Evolutionary conservation across 2,329 filamentous ascomycete genomes (phyloP).

Genomic region (Venturia oleaginea): DNA sequence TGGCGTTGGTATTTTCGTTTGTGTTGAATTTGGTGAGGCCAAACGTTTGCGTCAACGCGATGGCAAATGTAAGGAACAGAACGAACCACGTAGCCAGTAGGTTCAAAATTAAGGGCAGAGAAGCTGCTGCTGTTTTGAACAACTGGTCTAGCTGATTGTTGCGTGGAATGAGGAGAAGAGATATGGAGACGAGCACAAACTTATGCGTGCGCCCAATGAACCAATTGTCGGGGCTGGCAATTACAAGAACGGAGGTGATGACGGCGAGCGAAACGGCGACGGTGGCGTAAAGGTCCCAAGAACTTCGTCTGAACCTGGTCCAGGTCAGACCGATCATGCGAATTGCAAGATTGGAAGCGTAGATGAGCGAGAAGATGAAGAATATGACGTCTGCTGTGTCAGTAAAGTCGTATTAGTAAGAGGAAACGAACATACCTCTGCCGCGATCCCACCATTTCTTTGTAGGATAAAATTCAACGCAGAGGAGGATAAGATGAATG

Average conservation of each 20-base stretch:
- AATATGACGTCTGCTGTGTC: constrained; percentile 57
- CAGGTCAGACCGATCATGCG: constrained; percentile 84
- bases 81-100: constrained; percentile 95
- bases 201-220: constrained; percentile 82
- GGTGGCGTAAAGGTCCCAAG: constrained; percentile 90
- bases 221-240: constrained; percentile 47
- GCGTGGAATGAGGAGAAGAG: constrained; percentile 82
- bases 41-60: constrained; percentile 91
- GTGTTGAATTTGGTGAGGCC: constrained; percentile 81
- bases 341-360: constrained; percentile 72
- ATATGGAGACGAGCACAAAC: constrained; percentile 82
- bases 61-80: constrained; percentile 90
- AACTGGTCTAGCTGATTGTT: constrained; percentile 97
- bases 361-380: constrained; percentile 70
- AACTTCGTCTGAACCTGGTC: constrained; percentile 82
- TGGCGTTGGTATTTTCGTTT: constrained; percentile 67
- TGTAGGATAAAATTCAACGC: constrained; percentile 78
- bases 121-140: constrained; percentile 96
- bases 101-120: constrained; percentile 82
- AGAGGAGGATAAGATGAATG: constrained; percentile 71
- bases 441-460: constrained; percentile 58
- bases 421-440: constrained; percentile 40
- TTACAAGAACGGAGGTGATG: constrained; percentile 67
- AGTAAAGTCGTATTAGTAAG: constrained; percentile 16
- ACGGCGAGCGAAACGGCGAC: constrained; percentile 72